Evolutionary conservation across 305 asterid species (phyloP).

Genomic region (Andrographis paniculata): DNA sequence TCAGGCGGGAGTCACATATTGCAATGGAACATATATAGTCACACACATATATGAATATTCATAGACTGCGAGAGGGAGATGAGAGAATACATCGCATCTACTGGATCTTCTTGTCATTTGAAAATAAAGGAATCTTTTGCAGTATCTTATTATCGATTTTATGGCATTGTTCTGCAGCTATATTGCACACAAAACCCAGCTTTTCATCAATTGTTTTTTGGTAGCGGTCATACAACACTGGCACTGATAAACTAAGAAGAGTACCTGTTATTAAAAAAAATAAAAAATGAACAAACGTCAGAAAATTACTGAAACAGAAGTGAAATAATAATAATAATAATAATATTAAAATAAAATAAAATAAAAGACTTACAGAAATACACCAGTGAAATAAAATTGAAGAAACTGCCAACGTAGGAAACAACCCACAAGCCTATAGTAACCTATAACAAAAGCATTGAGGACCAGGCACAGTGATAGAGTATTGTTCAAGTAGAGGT

Average conservation of each 20-base stretch:
- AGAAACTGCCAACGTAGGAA: constrained; percentile 67
- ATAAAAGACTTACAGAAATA: constrained; percentile 79
- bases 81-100: too few species aligned
- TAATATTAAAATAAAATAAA: too few species aligned
- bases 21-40: too few species aligned
- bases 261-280: too few species aligned
- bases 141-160: constrained; percentile 38
- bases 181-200: too few species aligned
- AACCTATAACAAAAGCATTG: too few species aligned
- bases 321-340: constrained; percentile 12
- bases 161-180: constrained; percentile 32
- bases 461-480: too few species aligned
- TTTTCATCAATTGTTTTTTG: constrained; percentile 55
- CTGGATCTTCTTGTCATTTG: constrained; percentile 55
- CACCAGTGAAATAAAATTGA: constrained; percentile 63
- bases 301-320: background rate
- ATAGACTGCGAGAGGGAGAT: too few species aligned
- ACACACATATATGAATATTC: too few species aligned
- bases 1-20: too few species aligned
- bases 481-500: too few species aligned
- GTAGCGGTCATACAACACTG: constrained; percentile 55
- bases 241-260: constrained; percentile 65
- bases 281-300: constrained; percentile 15
- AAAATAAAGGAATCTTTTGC: constrained; percentile 36
- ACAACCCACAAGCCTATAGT: constrained; percentile 48